A percentile compares a stretch with the other conserved stretches of the same genome.
phyloP scores from a whole-genome alignment of 2,329 filamentous ascomycete species.

The Cordyceps fumosorosea region DNA sequence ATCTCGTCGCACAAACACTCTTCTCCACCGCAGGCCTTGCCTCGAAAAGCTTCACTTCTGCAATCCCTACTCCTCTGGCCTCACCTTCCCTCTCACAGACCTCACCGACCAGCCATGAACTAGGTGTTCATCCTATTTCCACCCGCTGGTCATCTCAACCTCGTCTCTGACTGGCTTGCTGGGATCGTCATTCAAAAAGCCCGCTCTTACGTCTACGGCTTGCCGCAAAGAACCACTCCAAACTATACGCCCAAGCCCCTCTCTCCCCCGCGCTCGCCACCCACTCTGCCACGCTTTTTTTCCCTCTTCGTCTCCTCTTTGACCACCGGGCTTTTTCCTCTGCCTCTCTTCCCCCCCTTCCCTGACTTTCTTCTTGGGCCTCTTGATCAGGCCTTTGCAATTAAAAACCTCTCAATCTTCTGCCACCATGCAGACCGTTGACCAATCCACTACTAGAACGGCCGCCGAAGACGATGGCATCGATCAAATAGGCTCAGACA shows the following conservation, averaged over 20 bases:
- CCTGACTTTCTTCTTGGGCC: slow-evolving; percentile 13
- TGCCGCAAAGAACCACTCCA: slow-evolving; percentile 10
- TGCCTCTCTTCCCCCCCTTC: background rate
- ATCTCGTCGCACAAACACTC: background rate
- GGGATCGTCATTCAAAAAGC: background rate
- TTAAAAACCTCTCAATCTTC: background rate
- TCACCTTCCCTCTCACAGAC: background rate
- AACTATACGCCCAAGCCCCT: slow-evolving; percentile 10
- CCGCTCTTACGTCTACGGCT: slow-evolving; percentile 2
- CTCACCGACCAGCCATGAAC: slow-evolving; percentile 4
- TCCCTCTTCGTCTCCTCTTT: slow-evolving; percentile 5
- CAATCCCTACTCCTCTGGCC: background rate
- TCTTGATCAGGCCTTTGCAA: background rate
- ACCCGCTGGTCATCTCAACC: background rate
- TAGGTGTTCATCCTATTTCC: background rate
- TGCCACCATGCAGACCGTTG: slow-evolving; percentile 40
- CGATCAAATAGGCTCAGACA: slow-evolving; percentile 77
- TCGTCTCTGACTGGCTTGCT: background rate
- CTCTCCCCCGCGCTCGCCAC: slow-evolving; percentile 11
- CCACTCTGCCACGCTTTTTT: slow-evolving; percentile 4
- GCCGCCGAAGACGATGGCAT: slow-evolving; percentile 61
- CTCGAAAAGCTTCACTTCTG: background rate
- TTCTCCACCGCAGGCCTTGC: background rate
- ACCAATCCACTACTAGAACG: slow-evolving; percentile 48
- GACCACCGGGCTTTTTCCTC: background rate